Evolutionary conservation across 495 filamentous ascomycete species (phyloP).

Genomic region (Evernia prunastri): DNA sequence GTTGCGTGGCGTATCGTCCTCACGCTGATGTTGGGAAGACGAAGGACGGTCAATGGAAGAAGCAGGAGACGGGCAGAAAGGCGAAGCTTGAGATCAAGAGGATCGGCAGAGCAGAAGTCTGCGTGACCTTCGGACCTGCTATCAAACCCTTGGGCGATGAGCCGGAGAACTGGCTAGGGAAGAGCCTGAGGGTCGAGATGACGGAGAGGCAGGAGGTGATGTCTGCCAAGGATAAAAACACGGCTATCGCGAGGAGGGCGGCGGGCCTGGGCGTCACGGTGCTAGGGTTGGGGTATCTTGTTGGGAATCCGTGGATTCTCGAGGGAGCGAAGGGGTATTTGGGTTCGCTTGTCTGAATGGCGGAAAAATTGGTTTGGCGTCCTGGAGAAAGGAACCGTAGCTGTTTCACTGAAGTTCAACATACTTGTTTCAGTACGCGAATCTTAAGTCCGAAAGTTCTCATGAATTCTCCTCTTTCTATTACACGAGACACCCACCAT

Average conservation of each 20-base stretch:
- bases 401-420: neutral
- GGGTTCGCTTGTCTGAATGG: neutral
- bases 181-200: constrained; percentile 4
- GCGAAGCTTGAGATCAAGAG: neutral
- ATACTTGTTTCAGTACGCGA: neutral
- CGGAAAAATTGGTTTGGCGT: neutral
- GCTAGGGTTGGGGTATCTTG: neutral
- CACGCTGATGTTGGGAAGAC: neutral
- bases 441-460: neutral
- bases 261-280: neutral
- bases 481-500: neutral
- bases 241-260: neutral
- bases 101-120: constrained; percentile 1
- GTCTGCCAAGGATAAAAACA: neutral
- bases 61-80: neutral
- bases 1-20: constrained; percentile 1
- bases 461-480: neutral
- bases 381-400: neutral
- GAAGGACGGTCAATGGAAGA: neutral
- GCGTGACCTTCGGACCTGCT: neutral
- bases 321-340: neutral
- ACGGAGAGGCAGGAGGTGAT: neutral
- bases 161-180: neutral
- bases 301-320: neutral
- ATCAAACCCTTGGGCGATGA: neutral